phyloP scores from a whole-genome alignment of 2,329 filamentous ascomycete species.

The Colletotrichum orbiculare region DNA sequence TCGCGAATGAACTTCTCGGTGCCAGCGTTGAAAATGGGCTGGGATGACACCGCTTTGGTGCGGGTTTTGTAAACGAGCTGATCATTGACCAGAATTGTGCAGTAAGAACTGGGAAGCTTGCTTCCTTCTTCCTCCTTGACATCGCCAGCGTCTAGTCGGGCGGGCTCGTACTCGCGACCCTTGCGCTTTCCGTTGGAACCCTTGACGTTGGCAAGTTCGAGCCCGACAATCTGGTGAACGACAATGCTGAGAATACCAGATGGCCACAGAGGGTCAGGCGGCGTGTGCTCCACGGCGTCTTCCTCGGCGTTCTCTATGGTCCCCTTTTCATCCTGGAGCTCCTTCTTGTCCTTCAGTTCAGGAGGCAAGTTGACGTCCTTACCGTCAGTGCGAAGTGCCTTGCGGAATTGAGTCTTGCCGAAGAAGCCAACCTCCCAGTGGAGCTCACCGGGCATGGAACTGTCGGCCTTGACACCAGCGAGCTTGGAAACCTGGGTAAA shows the following conservation, averaged over 20 bases:
- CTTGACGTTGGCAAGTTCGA: constrained; percentile 91
- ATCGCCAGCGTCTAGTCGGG: constrained; percentile 83
- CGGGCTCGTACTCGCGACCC: constrained; percentile 89
- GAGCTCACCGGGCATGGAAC: constrained; percentile 90
- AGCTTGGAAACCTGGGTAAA: constrained; percentile 89
- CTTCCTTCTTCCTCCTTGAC: constrained; percentile 85
- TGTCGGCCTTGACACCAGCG: constrained; percentile 83
- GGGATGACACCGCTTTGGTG: constrained; percentile 91
- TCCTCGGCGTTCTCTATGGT: constrained; percentile 78
- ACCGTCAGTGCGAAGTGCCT: constrained; percentile 86
- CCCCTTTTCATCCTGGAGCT: constrained; percentile 90
- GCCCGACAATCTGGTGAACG: constrained; percentile 93
- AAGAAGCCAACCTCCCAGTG: constrained; percentile 98
- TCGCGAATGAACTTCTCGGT: constrained; percentile 94
- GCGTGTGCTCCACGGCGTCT: constrained; percentile 88
- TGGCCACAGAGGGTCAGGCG: constrained; percentile 96
- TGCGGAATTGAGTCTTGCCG: constrained; percentile 87
- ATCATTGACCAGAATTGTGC: constrained; percentile 91
- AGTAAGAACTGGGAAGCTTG: constrained; percentile 89
- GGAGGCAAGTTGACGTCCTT: constrained; percentile 82
- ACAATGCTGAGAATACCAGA: constrained; percentile 88
- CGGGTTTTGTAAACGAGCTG: constrained; percentile 93
- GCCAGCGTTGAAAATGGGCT: constrained; percentile 97
- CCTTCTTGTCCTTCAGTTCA: constrained; percentile 76
- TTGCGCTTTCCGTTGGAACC: constrained; percentile 85